Percentiles rank a stretch among this genome's conserved stretches.
phyloP scores from a whole-genome alignment of 2,329 filamentous ascomycete species.

The Exophiala oligosperma region DNA sequence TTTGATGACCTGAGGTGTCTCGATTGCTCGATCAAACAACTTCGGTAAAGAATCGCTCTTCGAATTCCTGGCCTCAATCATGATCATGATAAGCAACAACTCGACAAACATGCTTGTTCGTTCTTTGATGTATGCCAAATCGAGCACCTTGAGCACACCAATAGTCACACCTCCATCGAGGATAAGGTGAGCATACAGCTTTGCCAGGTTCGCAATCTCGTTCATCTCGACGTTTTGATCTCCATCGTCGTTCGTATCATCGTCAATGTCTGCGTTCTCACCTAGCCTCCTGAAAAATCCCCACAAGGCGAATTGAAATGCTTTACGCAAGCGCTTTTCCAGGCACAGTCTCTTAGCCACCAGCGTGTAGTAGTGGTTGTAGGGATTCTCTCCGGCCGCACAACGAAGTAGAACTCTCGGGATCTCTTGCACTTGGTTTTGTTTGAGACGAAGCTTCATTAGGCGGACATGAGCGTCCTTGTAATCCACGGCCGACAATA shows the following conservation, averaged over 20 bases:
- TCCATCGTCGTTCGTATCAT: conserved; percentile 55
- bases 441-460: conserved; percentile 80
- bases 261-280: conserved; percentile 71
- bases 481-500: conserved; percentile 81
- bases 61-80: conserved; percentile 61
- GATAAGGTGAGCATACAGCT: conserved; percentile 64
- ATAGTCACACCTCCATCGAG: conserved; percentile 60
- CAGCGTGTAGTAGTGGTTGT: conserved; percentile 92
- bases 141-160: conserved; percentile 63
- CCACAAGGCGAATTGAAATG: conserved; percentile 86
- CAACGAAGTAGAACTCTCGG: conserved; percentile 86
- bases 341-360: conserved; percentile 76
- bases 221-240: conserved; percentile 52
- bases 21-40: conserved; percentile 62
- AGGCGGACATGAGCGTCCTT: conserved; percentile 81
- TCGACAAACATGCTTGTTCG: conserved; percentile 80
- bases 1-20: conserved; percentile 66
- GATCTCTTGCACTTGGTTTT: conserved; percentile 81
- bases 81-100: conserved; percentile 72
- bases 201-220: conserved; percentile 66
- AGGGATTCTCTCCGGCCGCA: conserved; percentile 74
- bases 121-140: conserved; percentile 73
- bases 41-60: conserved; percentile 62
- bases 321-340: conserved; percentile 74
- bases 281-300: conserved; percentile 81